Evolutionary conservation across 352 stramenopile species (phyloP).

Genomic region (Globisporangium nunn): DNA sequence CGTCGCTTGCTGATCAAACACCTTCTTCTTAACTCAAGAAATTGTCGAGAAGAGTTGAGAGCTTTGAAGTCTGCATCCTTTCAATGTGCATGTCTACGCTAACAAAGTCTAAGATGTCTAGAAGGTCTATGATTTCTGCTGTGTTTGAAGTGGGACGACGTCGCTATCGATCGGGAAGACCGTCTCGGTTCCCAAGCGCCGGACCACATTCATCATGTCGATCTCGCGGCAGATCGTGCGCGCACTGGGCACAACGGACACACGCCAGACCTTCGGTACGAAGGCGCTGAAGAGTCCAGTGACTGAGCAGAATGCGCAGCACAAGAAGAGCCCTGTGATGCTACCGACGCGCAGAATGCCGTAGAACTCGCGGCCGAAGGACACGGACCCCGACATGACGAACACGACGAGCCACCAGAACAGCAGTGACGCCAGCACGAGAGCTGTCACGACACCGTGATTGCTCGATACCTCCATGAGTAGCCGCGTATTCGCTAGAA

Average conservation of each 20-base stretch:
- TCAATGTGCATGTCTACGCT: not conserved
- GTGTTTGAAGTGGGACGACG: not conserved
- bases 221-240: conserved; percentile 45
- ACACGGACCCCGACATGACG: conserved; percentile 37
- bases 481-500: conserved; percentile 45
- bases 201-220: conserved; percentile 22
- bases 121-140: not conserved
- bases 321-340: conserved; percentile 31
- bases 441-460: conserved; percentile 17
- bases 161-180: conserved; percentile 36
- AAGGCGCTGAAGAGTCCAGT: conserved; percentile 25
- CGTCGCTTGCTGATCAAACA: no score
- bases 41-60: no score
- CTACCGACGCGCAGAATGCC: conserved; percentile 35
- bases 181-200: conserved; percentile 22
- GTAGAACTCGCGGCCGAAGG: conserved; percentile 60
- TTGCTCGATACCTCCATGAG: conserved; percentile 39
- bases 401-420: conserved; percentile 44
- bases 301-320: conserved; percentile 26
- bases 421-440: conserved; percentile 29
- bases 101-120: not conserved
- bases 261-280: conserved; percentile 20
- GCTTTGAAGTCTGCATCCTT: no score
- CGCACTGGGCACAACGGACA: conserved; percentile 31
- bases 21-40: no score